A percentile compares a stretch with the other conserved stretches of the same genome.
Evolutionary conservation across 2,329 filamentous ascomycete genomes (phyloP).

Genomic region (Byssoonygena ceratinophila): DNA sequence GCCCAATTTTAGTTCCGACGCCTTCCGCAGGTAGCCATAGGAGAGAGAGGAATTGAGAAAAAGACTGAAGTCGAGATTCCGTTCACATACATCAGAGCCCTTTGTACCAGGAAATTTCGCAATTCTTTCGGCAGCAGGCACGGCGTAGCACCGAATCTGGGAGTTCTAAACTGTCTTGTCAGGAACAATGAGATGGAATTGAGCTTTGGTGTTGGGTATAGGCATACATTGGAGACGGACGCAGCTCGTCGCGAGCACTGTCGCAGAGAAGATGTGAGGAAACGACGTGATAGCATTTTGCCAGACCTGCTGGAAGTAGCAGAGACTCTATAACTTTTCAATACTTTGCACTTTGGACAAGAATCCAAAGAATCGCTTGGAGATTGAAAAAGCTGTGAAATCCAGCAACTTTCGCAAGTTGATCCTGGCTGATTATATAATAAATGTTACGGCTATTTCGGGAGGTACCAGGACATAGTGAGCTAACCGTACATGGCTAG

Average conservation of each 20-base stretch:
- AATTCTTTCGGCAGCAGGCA: slow-evolving; percentile 54
- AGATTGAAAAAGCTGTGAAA: neutral
- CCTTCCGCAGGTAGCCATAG: neutral
- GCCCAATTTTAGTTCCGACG: neutral
- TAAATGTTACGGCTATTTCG: neutral
- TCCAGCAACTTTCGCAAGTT: neutral
- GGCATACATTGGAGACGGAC: slow-evolving; percentile 49
- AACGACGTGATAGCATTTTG: slow-evolving; percentile 75
- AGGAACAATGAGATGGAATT: neutral
- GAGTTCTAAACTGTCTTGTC: slow-evolving; percentile 14
- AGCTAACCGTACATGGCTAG: neutral
- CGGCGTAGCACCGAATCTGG: slow-evolving; percentile 52
- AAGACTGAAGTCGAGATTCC: slow-evolving; percentile 10
- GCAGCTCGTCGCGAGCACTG: slow-evolving; percentile 60
- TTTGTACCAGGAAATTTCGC: slow-evolving; percentile 91
- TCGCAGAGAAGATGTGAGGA: slow-evolving; percentile 63
- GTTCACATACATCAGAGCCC: slow-evolving; percentile 63
- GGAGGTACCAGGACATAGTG: neutral
- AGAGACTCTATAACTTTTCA: slow-evolving; percentile 2
- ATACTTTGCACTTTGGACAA: neutral
- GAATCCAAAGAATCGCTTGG: neutral
- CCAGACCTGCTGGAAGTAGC: slow-evolving; percentile 15
- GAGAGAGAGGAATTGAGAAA: neutral
- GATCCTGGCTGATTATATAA: neutral
- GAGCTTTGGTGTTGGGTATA: slow-evolving; percentile 32